Evolutionary conservation across 2,329 filamentous ascomycete genomes (phyloP).

Genomic region (Alternaria gaisen): DNA sequence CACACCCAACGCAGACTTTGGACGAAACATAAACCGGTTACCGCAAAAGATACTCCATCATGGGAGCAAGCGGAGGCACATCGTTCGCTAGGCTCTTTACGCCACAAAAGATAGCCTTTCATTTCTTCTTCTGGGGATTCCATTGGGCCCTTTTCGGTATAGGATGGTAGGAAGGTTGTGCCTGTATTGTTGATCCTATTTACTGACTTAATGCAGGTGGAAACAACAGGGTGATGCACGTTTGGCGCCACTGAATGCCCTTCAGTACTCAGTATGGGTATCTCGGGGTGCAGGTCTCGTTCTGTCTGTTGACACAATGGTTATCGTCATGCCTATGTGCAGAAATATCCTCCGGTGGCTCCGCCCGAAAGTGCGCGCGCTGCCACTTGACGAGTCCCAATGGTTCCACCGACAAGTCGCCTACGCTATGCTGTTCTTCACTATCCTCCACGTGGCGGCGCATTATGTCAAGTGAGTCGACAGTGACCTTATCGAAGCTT

Average conservation of each 20-base stretch:
- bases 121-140: constrained; percentile 80
- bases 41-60: constrained; percentile 4
- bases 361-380: constrained; percentile 84
- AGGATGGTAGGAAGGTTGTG: constrained; percentile 73
- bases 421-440: constrained; percentile 86
- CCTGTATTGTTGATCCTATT: constrained; percentile 25
- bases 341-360: constrained; percentile 85
- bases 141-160: constrained; percentile 82
- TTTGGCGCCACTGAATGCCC: constrained; percentile 79
- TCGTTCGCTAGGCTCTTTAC: constrained; percentile 59
- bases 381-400: constrained; percentile 94
- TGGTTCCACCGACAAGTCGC: constrained; percentile 98
- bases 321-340: constrained; percentile 95
- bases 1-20: constrained; percentile 17
- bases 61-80: constrained; percentile 22
- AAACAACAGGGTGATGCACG: constrained; percentile 75
- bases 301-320: constrained; percentile 81
- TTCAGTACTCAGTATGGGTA: constrained; percentile 92
- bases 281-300: constrained; percentile 92
- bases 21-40: neutral
- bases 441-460: constrained; percentile 74
- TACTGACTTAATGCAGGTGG: constrained; percentile 64
- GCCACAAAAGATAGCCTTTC: constrained; percentile 76
- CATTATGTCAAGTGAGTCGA: constrained; percentile 90
- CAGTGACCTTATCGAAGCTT: neutral